Percentiles rank a stretch among this genome's conserved stretches.
These are phyloP conservation scores for Dalbergia cochinchinensis DNA, from an alignment of 306 rosid genomes.

Conservation along the genomic window DNA sequence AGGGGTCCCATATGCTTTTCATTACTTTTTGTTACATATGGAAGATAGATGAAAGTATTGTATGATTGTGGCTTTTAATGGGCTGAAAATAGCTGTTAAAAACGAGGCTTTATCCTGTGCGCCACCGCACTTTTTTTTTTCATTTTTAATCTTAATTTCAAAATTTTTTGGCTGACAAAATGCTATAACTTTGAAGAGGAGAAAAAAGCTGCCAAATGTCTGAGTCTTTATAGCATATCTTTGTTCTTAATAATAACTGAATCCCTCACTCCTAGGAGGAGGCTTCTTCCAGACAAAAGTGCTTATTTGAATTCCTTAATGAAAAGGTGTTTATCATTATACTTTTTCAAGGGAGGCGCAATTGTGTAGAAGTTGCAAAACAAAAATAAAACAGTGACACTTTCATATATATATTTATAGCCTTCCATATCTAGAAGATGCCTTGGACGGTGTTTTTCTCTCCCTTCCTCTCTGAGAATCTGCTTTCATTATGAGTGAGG, in stretches of 20 bases:
- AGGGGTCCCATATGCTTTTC: constrained; percentile 52
- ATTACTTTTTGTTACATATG: constrained; percentile 44
- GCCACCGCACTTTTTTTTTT: constrained; percentile 36
- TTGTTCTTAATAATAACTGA: constrained; percentile 61
- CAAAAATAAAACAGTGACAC: constrained; percentile 44
- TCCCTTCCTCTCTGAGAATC: constrained; percentile 55
- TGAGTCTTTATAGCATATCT: constrained; percentile 61
- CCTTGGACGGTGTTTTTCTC: constrained; percentile 35
- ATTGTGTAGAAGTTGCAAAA: constrained; percentile 44
- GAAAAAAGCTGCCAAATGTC: constrained; percentile 72
- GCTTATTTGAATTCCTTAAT: constrained; percentile 58
- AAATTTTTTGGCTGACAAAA: constrained; percentile 30
- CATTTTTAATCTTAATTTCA: background rate
- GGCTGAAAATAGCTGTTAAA: constrained; percentile 50
- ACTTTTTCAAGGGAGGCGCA: constrained; percentile 57
- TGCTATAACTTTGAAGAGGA: constrained; percentile 53
- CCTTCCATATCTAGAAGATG: constrained; percentile 67
- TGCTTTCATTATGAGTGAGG: constrained; percentile 60
- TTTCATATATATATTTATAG: constrained; percentile 40
- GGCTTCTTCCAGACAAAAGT: constrained; percentile 84
- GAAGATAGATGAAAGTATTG: constrained; percentile 37
- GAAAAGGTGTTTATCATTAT: constrained; percentile 68
- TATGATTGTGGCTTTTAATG: constrained; percentile 41
- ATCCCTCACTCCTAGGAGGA: constrained; percentile 82
- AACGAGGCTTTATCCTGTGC: constrained; percentile 47